A percentile compares a stretch with the other conserved stretches of the same genome.
These are phyloP conservation scores for Debaryomyces nepalensis DNA, from an alignment of 1,139 yeast genomes.

Conservation along the genomic window DNA sequence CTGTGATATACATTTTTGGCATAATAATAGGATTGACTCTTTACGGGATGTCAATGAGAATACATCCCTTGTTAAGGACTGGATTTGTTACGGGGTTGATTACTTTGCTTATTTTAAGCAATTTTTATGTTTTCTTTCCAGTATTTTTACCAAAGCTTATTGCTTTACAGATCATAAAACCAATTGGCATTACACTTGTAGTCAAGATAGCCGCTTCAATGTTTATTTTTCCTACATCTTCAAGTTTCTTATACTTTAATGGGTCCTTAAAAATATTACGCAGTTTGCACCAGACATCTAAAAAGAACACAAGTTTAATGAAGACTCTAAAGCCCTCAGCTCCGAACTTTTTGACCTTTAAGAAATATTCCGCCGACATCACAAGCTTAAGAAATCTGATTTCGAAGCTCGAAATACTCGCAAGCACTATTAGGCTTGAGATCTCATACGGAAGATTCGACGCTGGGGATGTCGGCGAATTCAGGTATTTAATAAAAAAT, in stretches of 20 bases:
- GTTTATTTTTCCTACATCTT: conserved; percentile 38
- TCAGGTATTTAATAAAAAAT: conserved; percentile 30
- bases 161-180: conserved; percentile 28
- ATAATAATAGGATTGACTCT: conserved; percentile 30
- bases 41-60: conserved; percentile 29
- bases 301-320: conserved; percentile 31
- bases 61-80: conserved; percentile 26
- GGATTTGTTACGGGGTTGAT: conserved; percentile 31
- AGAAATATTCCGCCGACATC: conserved; percentile 25
- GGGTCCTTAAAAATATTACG: conserved; percentile 24
- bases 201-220: conserved; percentile 24
- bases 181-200: conserved; percentile 32
- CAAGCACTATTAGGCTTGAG: conserved; percentile 29
- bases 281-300: conserved; percentile 21
- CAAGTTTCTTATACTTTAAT: conserved; percentile 29
- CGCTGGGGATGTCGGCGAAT: conserved; percentile 33
- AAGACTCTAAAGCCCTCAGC: conserved; percentile 36
- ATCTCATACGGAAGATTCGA: conserved; percentile 37
- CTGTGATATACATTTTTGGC: conserved; percentile 30
- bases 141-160: conserved; percentile 28
- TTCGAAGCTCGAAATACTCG: conserved; percentile 29
- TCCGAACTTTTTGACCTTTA: conserved; percentile 28
- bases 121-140: conserved; percentile 36
- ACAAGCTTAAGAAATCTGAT: conserved; percentile 24
- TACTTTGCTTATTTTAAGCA: conserved; percentile 25